Conservation (phyloP, 352 stramenopile species). For the Pythium rhizo-oryzae region DNA sequence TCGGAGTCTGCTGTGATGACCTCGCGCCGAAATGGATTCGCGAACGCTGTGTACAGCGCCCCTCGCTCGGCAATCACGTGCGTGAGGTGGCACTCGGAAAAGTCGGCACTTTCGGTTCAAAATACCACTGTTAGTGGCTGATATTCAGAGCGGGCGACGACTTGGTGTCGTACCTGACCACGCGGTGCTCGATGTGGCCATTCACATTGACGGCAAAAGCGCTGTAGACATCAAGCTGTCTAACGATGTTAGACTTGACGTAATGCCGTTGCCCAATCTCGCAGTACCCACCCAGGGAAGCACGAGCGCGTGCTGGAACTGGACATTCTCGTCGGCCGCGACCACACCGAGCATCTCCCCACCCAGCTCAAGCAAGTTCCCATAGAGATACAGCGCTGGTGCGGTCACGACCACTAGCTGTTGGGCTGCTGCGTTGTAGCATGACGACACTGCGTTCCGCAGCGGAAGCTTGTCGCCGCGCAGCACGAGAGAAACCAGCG, state of each 20-base stretch:
- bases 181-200: conserved; percentile 41
- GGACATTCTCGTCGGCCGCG: conserved; percentile 39
- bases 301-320: conserved; percentile 45
- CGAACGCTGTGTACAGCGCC: conserved; percentile 37
- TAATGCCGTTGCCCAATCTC: background rate
- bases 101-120: conserved; percentile 31
- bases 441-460: conserved; percentile 43
- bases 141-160: background rate
- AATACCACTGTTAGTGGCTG: background rate
- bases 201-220: conserved; percentile 33
- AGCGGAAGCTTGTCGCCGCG: conserved; percentile 50
- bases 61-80: conserved; percentile 38
- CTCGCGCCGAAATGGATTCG: conserved; percentile 46
- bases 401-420: conserved; percentile 47
- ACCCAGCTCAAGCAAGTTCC: conserved; percentile 43
- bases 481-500: conserved; percentile 44
- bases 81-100: conserved; percentile 41
- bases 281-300: conserved; percentile 42
- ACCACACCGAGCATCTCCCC: conserved; percentile 42
- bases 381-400: conserved; percentile 43
- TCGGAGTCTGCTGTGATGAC: conserved; percentile 54
- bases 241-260: background rate
- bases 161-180: conserved; percentile 40
- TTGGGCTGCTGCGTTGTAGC: conserved; percentile 36
- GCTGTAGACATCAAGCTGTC: conserved; percentile 48